Evolutionary conservation across 2,329 filamentous ascomycete genomes (phyloP).

Genomic region (Hypoxylon sp.): DNA sequence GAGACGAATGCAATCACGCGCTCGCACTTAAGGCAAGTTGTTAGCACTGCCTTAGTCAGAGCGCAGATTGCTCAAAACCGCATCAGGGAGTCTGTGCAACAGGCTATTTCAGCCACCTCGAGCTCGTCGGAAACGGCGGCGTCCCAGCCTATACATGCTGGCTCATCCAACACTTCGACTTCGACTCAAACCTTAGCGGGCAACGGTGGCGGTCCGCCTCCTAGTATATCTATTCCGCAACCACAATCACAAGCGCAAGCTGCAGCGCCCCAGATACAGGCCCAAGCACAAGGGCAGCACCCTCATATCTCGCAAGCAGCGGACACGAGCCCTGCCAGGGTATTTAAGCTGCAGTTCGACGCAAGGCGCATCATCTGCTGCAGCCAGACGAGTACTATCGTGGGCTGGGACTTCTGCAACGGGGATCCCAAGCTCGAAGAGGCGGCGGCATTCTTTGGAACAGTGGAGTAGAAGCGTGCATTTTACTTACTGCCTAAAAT

Average conservation of each 20-base stretch:
- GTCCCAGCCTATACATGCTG: slow-evolving; percentile 26
- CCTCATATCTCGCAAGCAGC: slow-evolving; percentile 59
- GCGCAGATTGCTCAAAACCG: slow-evolving; percentile 60
- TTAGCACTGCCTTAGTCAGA: slow-evolving; percentile 60
- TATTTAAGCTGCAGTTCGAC: slow-evolving; percentile 98
- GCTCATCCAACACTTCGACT: slow-evolving; percentile 15
- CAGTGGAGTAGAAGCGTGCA: slow-evolving; percentile 59
- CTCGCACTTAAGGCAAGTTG: slow-evolving; percentile 62
- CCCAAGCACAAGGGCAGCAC: slow-evolving; percentile 51
- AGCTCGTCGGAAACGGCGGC: slow-evolving; percentile 32
- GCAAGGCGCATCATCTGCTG: slow-evolving; percentile 93
- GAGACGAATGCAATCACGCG: slow-evolving; percentile 62
- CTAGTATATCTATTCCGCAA: slow-evolving; percentile 33
- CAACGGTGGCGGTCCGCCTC: slow-evolving; percentile 41
- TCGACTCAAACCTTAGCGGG: slow-evolving; percentile 13
- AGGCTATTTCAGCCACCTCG: slow-evolving; percentile 36
- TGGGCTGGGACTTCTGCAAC: slow-evolving; percentile 98
- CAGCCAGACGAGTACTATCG: slow-evolving; percentile 89
- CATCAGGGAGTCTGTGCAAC: slow-evolving; percentile 46
- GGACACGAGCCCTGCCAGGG: slow-evolving; percentile 67
- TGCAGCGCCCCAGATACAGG: slow-evolving; percentile 42
- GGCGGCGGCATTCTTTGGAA: slow-evolving; percentile 80
- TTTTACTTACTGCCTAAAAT: slow-evolving; percentile 1
- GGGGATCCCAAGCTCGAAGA: slow-evolving; percentile 83
- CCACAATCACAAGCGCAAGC: slow-evolving; percentile 48